These are phyloP conservation scores for Tuber indicum DNA, from an alignment of 495 filamentous ascomycete genomes.

Conservation along the genomic window DNA sequence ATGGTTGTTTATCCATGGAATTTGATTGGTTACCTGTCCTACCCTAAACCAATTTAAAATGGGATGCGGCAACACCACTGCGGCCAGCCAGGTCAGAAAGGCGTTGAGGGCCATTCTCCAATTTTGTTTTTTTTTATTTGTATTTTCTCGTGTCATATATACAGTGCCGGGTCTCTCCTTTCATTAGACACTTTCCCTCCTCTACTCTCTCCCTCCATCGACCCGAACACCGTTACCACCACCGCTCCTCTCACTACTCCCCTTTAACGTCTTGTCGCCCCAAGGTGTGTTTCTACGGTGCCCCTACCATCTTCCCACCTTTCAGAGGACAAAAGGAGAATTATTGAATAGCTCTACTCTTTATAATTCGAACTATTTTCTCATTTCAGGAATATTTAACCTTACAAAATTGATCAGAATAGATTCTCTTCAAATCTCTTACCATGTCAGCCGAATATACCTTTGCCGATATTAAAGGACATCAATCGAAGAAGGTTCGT, in stretches of 20 bases:
- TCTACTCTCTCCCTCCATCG: conserved; percentile 32
- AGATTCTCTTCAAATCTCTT: conserved; percentile 27
- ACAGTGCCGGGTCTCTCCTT: background rate
- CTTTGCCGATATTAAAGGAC: conserved; percentile 77
- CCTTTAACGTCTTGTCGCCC: background rate
- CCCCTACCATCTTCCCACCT: background rate
- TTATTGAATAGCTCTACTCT: background rate
- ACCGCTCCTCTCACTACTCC: conserved; percentile 32
- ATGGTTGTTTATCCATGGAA: background rate
- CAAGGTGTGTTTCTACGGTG: background rate
- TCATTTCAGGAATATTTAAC: background rate
- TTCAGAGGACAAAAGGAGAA: background rate
- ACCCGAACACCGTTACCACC: conserved; percentile 27
- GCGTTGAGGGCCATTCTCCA: background rate
- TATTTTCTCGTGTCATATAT: background rate
- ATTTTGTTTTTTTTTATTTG: background rate
- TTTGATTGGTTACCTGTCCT: background rate
- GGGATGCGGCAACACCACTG: background rate
- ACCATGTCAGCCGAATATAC: conserved; percentile 49
- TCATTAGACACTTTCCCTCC: background rate
- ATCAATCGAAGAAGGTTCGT: conserved; percentile 75
- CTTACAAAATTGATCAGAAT: conserved; percentile 24
- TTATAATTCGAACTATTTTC: background rate
- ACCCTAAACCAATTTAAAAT: background rate
- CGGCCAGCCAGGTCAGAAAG: background rate